A percentile compares a stretch with the other conserved stretches of the same genome.
Conservation (phyloP, 2,329 filamentous ascomycete genomes). For the Paramyrothecium roridum region DNA sequence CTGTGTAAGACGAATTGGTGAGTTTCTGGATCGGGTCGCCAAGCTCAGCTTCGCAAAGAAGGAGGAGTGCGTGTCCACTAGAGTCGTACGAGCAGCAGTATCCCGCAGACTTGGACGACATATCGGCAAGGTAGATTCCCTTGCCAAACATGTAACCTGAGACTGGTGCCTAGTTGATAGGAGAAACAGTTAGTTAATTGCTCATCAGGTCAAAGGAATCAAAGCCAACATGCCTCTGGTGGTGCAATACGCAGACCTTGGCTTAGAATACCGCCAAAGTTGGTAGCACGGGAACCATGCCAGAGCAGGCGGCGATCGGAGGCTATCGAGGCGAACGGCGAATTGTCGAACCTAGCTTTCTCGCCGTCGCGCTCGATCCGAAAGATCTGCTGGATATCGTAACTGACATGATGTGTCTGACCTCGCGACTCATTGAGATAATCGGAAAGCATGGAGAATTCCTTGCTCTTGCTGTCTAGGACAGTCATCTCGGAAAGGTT, state of each 20-base stretch:
- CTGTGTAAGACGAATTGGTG: constrained; percentile 53
- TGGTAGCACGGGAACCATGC: constrained; percentile 82
- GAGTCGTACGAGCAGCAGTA: constrained; percentile 66
- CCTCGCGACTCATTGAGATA: constrained; percentile 71
- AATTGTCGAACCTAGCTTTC: constrained; percentile 61
- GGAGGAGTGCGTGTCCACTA: constrained; percentile 67
- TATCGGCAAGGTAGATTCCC: constrained; percentile 84
- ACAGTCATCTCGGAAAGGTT: constrained; percentile 74
- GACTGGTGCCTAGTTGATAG: constrained; percentile 54
- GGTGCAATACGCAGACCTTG: constrained; percentile 90
- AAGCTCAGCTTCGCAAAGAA: constrained; percentile 78
- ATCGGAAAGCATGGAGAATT: constrained; percentile 61
- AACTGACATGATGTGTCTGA: constrained; percentile 59
- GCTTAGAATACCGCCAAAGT: constrained; percentile 82
- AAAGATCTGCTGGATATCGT: constrained; percentile 72
- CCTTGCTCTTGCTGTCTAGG: constrained; percentile 52
- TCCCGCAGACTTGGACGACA: constrained; percentile 76
- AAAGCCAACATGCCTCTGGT: constrained; percentile 45
- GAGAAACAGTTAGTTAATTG: too few relatives aligned
- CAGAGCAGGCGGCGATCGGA: constrained; percentile 75
- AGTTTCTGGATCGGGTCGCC: constrained; percentile 72
- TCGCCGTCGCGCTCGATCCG: constrained; percentile 76
- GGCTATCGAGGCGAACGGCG: constrained; percentile 47
- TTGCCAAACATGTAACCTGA: constrained; percentile 88
- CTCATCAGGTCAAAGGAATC: too few relatives aligned